Percentiles rank a stretch among this genome's conserved stretches.
Evolutionary conservation across 106 monocot species (phyloP).

Genomic region (Triglochin maritima): DNA sequence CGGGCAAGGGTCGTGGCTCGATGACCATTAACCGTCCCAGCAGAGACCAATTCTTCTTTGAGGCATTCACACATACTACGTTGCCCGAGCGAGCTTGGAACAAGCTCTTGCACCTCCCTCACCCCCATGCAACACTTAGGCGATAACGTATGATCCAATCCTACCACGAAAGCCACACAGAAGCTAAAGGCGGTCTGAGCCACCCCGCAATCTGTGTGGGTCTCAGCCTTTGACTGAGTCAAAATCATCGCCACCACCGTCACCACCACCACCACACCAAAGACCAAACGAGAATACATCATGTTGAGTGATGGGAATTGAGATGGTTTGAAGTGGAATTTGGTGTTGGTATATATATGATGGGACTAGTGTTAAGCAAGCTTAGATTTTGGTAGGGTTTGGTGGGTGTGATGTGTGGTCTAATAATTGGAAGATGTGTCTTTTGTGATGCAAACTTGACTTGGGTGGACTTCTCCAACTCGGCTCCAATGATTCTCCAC

Average conservation of each 20-base stretch:
- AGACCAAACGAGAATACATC: too few species aligned
- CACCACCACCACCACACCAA: not conserved
- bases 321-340: too few species aligned
- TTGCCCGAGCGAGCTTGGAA: slow-evolving; percentile 1
- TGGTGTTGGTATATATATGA: too few species aligned
- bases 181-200: slow-evolving; percentile 19
- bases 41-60: slow-evolving; percentile 3
- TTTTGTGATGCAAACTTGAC: too few species aligned
- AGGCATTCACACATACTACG: slow-evolving; percentile 12
- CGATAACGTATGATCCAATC: not conserved
- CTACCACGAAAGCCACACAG: slow-evolving; percentile 10
- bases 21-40: slow-evolving; percentile 1
- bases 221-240: not conserved
- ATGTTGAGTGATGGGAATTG: too few species aligned
- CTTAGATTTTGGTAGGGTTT: too few species aligned
- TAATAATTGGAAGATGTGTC: too few species aligned
- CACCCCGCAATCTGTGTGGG: slow-evolving; percentile 13
- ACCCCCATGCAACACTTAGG: slow-evolving; percentile 15
- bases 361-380: too few species aligned
- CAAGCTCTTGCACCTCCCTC: slow-evolving; percentile 1
- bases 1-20: not conserved
- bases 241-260: not conserved
- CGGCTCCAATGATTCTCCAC: too few species aligned
- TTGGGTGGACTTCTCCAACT: too few species aligned
- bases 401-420: too few species aligned